These are phyloP conservation scores for Fusarium albidum DNA, from an alignment of 2,329 filamentous ascomycete genomes.

Conservation along the genomic window DNA sequence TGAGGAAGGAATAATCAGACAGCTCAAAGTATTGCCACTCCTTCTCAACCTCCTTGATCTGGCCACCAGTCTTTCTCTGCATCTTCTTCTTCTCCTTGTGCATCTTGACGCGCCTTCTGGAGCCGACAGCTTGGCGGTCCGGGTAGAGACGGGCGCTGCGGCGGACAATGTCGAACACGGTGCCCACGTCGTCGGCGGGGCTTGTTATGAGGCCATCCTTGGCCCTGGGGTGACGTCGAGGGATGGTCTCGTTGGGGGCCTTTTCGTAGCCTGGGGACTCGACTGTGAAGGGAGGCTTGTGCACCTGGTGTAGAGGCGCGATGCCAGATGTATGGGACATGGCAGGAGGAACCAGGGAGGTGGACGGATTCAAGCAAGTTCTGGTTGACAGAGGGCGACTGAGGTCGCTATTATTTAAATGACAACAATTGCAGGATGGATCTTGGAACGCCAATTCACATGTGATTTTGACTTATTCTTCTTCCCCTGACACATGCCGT, in stretches of 20 bases:
- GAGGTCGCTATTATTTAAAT: no score
- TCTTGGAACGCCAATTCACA: no score
- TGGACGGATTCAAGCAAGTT: no score
- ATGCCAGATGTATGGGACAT: no score
- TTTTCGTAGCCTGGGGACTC: conserved; percentile 74
- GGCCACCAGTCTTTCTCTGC: conserved; percentile 85
- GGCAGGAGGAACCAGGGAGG: no score
- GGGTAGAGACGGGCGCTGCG: conserved; percentile 71
- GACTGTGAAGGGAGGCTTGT: conserved; percentile 78
- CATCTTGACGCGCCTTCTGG: conserved; percentile 76
- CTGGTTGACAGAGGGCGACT: no score
- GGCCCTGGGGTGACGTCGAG: conserved; percentile 75
- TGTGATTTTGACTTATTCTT: no score
- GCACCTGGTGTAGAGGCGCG: conserved; percentile 65
- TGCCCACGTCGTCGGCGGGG: conserved; percentile 75
- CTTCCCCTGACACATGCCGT: no score
- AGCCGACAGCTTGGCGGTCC: conserved; percentile 72
- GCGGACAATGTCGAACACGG: conserved; percentile 80
- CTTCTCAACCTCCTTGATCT: conserved; percentile 83
- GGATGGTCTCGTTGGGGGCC: conserved; percentile 83
- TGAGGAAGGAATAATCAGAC: conserved; percentile 77
- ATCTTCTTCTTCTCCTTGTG: conserved; percentile 90
- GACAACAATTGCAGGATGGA: no score
- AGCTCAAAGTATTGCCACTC: conserved; percentile 92
- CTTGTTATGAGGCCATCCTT: conserved; percentile 74